phyloP scores from a whole-genome alignment of 2,329 filamentous ascomycete genomes.

The Phaeosphaeria sp. region DNA sequence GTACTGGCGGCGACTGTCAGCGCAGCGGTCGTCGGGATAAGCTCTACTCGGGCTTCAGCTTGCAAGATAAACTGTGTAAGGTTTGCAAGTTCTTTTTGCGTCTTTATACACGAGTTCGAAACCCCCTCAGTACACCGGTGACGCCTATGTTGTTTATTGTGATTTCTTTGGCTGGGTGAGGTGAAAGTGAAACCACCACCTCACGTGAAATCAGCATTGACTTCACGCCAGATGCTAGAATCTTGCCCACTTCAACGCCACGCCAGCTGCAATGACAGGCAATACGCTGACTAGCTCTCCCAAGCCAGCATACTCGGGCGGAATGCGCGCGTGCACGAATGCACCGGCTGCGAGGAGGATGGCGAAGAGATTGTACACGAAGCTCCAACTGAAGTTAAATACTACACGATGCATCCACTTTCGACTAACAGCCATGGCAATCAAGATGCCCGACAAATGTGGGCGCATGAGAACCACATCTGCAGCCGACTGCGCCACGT shows the following conservation, averaged over 20 bases:
- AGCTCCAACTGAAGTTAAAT: conserved; percentile 76
- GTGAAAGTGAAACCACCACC: too few species aligned
- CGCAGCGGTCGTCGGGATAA: too few species aligned
- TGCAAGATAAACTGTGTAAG: too few species aligned
- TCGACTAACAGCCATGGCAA: conserved; percentile 61
- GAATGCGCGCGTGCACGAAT: conserved; percentile 62
- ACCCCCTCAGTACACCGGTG: too few species aligned
- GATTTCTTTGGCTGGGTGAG: too few species aligned
- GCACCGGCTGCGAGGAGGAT: conserved; percentile 68
- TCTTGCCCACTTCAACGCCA: conserved; percentile 51
- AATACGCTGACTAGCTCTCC: conserved; percentile 77
- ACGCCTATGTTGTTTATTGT: too few species aligned
- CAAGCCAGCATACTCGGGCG: conserved; percentile 71
- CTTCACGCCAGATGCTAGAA: conserved; percentile 18
- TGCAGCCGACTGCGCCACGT: conserved; percentile 70
- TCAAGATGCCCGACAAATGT: conserved; percentile 61
- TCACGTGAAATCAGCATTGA: too few species aligned
- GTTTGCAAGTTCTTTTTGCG: too few species aligned
- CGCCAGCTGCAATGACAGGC: conserved; percentile 68
- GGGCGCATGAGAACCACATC: conserved; percentile 72
- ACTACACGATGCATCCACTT: conserved; percentile 50
- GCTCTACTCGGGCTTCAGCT: too few species aligned
- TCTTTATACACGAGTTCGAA: too few species aligned
- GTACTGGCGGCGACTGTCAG: too few species aligned
- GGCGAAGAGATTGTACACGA: conserved; percentile 73